Base-by-base conservation (phyloP, 305 asterid species). In the Stenogyne calaminthoides region DNA sequence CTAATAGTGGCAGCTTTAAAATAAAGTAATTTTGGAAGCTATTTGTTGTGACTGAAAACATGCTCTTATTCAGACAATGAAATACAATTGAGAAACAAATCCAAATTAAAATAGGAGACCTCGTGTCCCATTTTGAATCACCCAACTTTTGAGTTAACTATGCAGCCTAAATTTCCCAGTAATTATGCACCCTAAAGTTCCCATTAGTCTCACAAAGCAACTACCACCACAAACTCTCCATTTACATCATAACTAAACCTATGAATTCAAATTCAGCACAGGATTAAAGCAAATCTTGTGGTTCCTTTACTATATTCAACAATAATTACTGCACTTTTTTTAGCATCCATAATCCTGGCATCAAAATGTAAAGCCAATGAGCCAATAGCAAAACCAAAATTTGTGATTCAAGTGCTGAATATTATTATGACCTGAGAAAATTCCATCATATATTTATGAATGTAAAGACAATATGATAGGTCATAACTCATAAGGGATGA, bases 231-330 rank as follows among this genome's bases (percentile, higher is more conserved):
- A 74, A 67, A 55, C 20, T 20, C 14, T 18, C 20, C n/a, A 16
- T 3, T 20, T 10, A 55, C 57, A 7, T 16, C 25, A 51, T 18
- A 69, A 69, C 11, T 57, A 74, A 67, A 37, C 65, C 65, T 34
- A 58, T 71, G 71, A 39, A 49, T 25, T 67, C 70, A 77, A 34
- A 47, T 72, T 62, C 56, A 32, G 52, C 62, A 63, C 29, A 65
- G 55, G 58, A 67, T 46, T 27, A 73, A 72, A 80, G 63, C 71
- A 75, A 75, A 66, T 64, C 37, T 65, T 64, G 75, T 14, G 77
- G 77, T 60, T 71, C 37, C 32, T 60, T 72, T 39, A 47, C 54
- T 47, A 47, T 14, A 49, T 49, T 49, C 56, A 15, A 62, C 32
- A 62, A 37, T 62, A 62, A 37, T 18, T 62, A 9, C 15, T 15